Evolutionary conservation across 768 basidiomycete genomes (phyloP).

Genomic region (Mrakia gelida): DNA sequence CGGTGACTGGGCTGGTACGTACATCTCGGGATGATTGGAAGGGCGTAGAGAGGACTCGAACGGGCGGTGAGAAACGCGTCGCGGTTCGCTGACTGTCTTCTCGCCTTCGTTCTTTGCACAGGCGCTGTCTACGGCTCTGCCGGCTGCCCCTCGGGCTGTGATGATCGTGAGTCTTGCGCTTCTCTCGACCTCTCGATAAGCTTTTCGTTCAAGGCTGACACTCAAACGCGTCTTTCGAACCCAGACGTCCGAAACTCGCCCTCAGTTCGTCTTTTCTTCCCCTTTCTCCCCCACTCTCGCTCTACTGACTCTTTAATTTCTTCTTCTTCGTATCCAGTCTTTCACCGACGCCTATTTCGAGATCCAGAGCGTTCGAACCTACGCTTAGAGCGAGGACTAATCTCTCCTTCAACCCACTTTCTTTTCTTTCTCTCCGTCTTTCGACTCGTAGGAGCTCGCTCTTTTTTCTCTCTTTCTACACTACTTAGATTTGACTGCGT

Average conservation of each 20-base stretch:
- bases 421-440: not conserved
- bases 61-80: not conserved
- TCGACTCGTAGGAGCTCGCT: not conserved
- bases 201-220: too few species aligned
- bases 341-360: not conserved
- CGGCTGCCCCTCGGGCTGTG: not conserved
- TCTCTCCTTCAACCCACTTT: not conserved
- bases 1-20: not conserved
- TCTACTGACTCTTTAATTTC: not conserved
- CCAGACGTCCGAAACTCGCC: not conserved
- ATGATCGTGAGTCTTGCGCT: not conserved
- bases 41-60: too few species aligned
- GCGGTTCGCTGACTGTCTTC: not conserved
- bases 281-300: not conserved
- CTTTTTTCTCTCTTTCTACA: not conserved
- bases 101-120: not conserved
- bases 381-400: not conserved
- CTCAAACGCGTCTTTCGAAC: too few species aligned
- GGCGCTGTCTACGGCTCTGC: not conserved
- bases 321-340: not conserved
- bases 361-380: not conserved
- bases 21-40: too few species aligned
- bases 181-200: too few species aligned
- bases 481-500: not conserved
- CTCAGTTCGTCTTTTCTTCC: not conserved